A percentile compares a stretch with the other conserved stretches of the same genome.
These are phyloP conservation scores for Ustilago cynodontis DNA, from an alignment of 1,284 basidiomycete genomes.

Conservation along the genomic window DNA sequence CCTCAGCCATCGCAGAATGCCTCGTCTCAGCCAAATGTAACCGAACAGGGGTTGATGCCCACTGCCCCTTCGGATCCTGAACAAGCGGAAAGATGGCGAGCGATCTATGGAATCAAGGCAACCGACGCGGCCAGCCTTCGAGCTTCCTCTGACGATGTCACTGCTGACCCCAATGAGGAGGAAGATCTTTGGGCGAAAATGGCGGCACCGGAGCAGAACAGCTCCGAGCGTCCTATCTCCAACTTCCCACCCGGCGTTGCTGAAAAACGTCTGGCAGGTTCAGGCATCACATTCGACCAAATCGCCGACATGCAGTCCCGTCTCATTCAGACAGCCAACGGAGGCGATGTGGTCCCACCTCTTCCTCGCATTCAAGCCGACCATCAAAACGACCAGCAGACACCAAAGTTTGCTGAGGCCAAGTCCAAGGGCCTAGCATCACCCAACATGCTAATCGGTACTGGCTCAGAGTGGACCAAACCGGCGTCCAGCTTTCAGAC, in stretches of 20 bases:
- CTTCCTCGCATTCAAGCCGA: constrained; percentile 20
- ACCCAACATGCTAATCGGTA: constrained; percentile 32
- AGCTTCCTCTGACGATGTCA: constrained; percentile 31
- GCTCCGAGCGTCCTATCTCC: constrained; percentile 30
- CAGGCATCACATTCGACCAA: constrained; percentile 57
- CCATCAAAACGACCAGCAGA: neutral
- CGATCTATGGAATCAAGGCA: constrained; percentile 42
- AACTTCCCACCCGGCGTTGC: constrained; percentile 32
- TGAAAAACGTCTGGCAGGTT: constrained; percentile 39
- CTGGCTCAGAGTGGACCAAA: constrained; percentile 16
- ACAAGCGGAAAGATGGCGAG: constrained; percentile 44
- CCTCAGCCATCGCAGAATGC: constrained; percentile 3
- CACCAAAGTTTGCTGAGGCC: constrained; percentile 35
- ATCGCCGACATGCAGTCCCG: constrained; percentile 55
- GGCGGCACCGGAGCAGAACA: constrained; percentile 18
- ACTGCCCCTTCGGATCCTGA: constrained; percentile 35
- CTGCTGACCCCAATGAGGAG: constrained; percentile 29
- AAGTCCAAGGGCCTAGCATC: constrained; percentile 45
- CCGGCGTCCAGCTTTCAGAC: neutral
- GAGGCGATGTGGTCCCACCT: constrained; percentile 19
- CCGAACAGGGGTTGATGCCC: constrained; percentile 33
- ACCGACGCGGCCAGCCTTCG: constrained; percentile 36
- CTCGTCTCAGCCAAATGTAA: constrained; percentile 2
- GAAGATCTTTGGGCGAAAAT: constrained; percentile 63
- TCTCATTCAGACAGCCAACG: constrained; percentile 50